These are phyloP conservation scores for Cicer chorassanicum DNA, from an alignment of 306 rosid genomes.

Conservation along the genomic window DNA sequence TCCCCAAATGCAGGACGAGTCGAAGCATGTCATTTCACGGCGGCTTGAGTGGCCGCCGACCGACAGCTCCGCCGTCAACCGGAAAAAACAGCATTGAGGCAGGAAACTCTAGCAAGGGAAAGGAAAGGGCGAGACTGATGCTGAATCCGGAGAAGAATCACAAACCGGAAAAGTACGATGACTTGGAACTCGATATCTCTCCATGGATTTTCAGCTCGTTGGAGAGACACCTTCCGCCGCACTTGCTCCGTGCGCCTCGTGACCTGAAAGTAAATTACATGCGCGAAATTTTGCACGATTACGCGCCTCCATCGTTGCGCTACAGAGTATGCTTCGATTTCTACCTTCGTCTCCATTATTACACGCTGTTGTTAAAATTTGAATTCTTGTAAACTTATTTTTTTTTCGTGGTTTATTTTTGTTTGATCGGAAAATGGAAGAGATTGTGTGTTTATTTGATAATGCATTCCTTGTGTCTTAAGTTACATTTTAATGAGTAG, in stretches of 20 bases:
- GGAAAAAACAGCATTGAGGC: constrained; percentile 34
- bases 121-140: constrained; percentile 36
- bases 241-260: constrained; percentile 44
- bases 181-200: constrained; percentile 39
- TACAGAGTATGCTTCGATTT: constrained; percentile 40
- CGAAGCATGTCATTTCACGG: constrained; percentile 41
- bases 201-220: constrained; percentile 47
- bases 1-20: constrained; percentile 17
- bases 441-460: background rate
- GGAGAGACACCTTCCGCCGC: constrained; percentile 50
- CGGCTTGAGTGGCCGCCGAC: constrained; percentile 41
- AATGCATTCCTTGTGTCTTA: constrained; percentile 20
- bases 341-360: background rate
- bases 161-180: constrained; percentile 51
- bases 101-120: background rate
- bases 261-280: constrained; percentile 47
- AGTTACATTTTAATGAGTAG: background rate
- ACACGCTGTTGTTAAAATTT: background rate
- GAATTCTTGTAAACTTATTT: background rate
- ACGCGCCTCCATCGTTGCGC: constrained; percentile 23
- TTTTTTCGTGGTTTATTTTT: background rate
- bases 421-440: background rate
- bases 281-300: constrained; percentile 45
- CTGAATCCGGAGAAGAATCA: constrained; percentile 47
- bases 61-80: constrained; percentile 26